Evolutionary conservation across 495 filamentous ascomycete genomes (phyloP), one percentile per base, ranked within the genome.

Genomic region (Penicillium canariense): DNA sequence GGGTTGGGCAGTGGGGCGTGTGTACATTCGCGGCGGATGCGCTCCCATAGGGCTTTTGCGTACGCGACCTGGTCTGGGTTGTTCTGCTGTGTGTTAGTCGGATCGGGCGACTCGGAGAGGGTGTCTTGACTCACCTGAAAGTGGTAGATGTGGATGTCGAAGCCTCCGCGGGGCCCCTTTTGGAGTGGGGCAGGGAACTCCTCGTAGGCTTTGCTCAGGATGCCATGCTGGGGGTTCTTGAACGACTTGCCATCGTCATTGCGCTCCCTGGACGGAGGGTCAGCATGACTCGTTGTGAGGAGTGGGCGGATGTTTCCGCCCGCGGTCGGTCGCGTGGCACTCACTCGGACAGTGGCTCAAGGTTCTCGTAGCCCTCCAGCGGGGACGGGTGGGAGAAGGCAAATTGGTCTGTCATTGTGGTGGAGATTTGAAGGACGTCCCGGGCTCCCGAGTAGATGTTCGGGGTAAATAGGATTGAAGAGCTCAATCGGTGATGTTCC

Each of bases 131-230:
- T 9, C 20, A 79, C 77, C 56, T 71, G 82, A 58, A 81, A 83
- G 63, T 87, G 86, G 70, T 94, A 95, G 61, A 96, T 85, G 70
- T 96, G 91, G 5, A 91, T 69, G 66, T 96, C 90, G 59, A 84
- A 85, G 10, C 81, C 81, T 26, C 87, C 85, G 8, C 81, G 74
- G 5, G 62, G 64, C 10, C 72, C 80, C 47, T 87, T 89, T 23
- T 80, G 69, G 7, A 90, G 68, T 0, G 88, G 87, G 10, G 83
- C 79, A 0, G 76, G 67, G 38, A 91, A 92, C 40, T 73, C 69
- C 23, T 82, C 73, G 58, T 91, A 92, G 17, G 85, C 79, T 54
- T 76, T 72, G 63, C 86, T 89, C 36, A 81, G 63, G 1, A 73
- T 65, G 8, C 77, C 81, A 11, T 77, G 78, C 45, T 78, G 71